Evolutionary conservation across 202 grass and related monocot species (phyloP).

Genomic region (Panicum virgatum): DNA sequence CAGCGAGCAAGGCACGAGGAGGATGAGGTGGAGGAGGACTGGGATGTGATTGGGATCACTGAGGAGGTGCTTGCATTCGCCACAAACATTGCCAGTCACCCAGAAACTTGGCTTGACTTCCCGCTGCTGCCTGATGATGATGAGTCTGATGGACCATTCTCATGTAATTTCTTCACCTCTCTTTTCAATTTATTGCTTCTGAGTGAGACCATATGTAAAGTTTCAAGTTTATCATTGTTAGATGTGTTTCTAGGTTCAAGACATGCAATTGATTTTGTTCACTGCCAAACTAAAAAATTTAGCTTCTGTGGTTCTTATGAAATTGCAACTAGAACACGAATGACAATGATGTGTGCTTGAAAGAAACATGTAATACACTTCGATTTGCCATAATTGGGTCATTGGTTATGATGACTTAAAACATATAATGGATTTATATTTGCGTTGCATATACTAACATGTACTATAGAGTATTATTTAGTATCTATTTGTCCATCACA

Average conservation of each 20-base stretch:
- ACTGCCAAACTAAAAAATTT: neutral
- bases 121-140: slow-evolving; percentile 88
- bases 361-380: neutral
- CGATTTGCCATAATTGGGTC: neutral
- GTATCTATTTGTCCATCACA: neutral
- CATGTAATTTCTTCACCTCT: slow-evolving; percentile 49
- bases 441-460: neutral
- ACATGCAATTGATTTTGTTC: neutral
- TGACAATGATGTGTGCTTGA: neutral
- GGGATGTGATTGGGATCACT: slow-evolving; percentile 78
- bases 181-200: neutral
- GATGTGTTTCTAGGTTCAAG: slow-evolving; percentile 14
- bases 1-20: slow-evolving; percentile 1
- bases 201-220: neutral
- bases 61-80: slow-evolving; percentile 88
- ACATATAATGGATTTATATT: neutral
- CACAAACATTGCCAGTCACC: slow-evolving; percentile 89
- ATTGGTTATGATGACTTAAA: neutral
- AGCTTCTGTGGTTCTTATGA: neutral
- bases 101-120: slow-evolving; percentile 98
- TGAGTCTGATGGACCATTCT: slow-evolving; percentile 71
- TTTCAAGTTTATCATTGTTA: slow-evolving; percentile 6
- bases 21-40: slow-evolving; percentile 41
- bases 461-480: neutral
- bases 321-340: neutral